phyloP scores from a whole-genome alignment of 2,329 filamentous ascomycete genomes.

The Teratosphaeria pseudoeucalypti region DNA sequence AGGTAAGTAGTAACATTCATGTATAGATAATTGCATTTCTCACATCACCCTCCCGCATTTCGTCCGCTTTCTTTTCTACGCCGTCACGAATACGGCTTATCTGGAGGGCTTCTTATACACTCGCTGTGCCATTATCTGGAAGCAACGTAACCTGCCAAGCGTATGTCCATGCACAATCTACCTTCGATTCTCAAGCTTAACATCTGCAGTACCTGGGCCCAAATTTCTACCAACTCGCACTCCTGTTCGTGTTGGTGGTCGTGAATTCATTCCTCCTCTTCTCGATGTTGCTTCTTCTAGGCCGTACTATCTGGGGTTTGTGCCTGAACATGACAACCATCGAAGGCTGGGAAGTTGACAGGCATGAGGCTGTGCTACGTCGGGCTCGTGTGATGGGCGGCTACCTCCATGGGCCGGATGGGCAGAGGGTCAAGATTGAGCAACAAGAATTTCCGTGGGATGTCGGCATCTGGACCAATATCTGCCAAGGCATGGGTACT shows the following conservation, averaged over 20 bases:
- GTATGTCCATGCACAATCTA: slow-evolving; percentile 29
- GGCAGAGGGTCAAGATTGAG: slow-evolving; percentile 43
- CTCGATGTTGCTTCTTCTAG: slow-evolving; percentile 53
- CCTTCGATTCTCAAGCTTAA: not conserved
- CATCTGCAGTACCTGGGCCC: slow-evolving; percentile 57
- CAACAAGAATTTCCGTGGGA: slow-evolving; percentile 76
- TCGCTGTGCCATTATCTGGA: slow-evolving; percentile 53
- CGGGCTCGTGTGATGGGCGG: slow-evolving; percentile 44
- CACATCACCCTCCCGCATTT: slow-evolving; percentile 76
- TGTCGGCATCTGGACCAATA: slow-evolving; percentile 62
- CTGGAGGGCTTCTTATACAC: slow-evolving; percentile 52
- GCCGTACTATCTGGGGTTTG: slow-evolving; percentile 52
- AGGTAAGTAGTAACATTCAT: slow-evolving; percentile 21
- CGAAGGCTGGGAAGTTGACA: slow-evolving; percentile 59
- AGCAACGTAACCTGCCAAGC: slow-evolving; percentile 54
- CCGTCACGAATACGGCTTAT: slow-evolving; percentile 52
- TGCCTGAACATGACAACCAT: slow-evolving; percentile 67
- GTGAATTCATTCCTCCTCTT: slow-evolving; percentile 50
- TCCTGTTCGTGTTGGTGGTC: slow-evolving; percentile 51
- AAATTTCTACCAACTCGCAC: slow-evolving; percentile 45
- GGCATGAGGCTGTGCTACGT: slow-evolving; percentile 36
- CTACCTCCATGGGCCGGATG: slow-evolving; percentile 46
- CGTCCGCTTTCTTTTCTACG: slow-evolving; percentile 63
- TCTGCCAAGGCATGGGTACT: slow-evolving; percentile 66
- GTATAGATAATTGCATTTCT: slow-evolving; percentile 60